These are phyloP conservation scores for Aspergillus niger DNA, from an alignment of 2,329 filamentous ascomycete genomes.

Conservation along the genomic window DNA sequence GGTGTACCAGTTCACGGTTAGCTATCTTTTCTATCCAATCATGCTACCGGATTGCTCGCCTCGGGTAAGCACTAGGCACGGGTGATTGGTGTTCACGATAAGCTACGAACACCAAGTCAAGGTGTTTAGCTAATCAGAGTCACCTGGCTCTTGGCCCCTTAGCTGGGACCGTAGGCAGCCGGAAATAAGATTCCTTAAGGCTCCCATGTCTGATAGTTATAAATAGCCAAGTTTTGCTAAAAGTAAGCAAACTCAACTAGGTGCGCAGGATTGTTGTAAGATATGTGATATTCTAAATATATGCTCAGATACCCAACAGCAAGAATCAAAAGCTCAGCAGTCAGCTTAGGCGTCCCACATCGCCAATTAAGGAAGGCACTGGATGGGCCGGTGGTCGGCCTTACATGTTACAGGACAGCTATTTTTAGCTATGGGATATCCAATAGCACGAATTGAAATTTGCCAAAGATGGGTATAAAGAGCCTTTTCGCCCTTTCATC, in stretches of 20 bases:
- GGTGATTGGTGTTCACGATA: no score
- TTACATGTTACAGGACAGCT: not conserved
- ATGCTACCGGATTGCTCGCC: no score
- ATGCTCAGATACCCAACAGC: not conserved
- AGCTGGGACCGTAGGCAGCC: not conserved
- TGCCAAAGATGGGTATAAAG: not conserved
- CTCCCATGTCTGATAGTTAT: not conserved
- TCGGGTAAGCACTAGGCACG: no score
- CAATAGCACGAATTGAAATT: not conserved
- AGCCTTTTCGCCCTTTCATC: not conserved
- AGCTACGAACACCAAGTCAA: no score
- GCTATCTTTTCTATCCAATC: no score
- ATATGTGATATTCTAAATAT: not conserved
- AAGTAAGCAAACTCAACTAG: not conserved
- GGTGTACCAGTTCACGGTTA: no score
- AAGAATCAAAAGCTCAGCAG: not conserved
- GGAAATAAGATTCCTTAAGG: not conserved
- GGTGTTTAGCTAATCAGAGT: not conserved
- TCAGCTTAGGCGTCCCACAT: constrained; percentile 9
- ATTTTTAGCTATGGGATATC: constrained; percentile 2
- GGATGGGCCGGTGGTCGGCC: constrained; percentile 3
- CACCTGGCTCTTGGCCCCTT: not conserved
- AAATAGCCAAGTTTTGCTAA: not conserved
- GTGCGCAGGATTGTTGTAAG: not conserved
- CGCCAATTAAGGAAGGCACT: not conserved